Evolutionary conservation across 805 yeast species (phyloP).

Genomic region (Cyberlindnera subsufficiens): DNA sequence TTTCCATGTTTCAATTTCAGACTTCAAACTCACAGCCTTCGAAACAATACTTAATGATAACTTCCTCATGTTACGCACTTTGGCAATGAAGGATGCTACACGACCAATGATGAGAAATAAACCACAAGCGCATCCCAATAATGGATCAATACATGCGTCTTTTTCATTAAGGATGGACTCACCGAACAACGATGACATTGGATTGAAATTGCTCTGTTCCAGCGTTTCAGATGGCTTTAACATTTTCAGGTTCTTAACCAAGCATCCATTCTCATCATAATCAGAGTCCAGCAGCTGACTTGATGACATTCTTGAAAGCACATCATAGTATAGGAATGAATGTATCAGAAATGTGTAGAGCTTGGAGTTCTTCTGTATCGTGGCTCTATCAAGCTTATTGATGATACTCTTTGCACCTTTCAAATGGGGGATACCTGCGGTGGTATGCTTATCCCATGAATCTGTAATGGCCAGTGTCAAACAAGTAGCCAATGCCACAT

Average conservation of each 20-base stretch:
- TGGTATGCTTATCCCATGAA: conserved; percentile 62
- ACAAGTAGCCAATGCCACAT: conserved; percentile 62
- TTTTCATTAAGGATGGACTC: conserved; percentile 4
- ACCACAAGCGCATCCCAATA: conserved; percentile 62
- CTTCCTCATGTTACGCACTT: conserved; percentile 35
- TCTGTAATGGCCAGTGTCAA: conserved; percentile 59
- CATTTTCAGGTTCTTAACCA: conserved; percentile 9
- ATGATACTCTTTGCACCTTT: conserved; percentile 62
- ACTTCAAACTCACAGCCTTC: conserved; percentile 47
- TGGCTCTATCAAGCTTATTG: conserved; percentile 29
- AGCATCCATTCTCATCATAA: conserved; percentile 13
- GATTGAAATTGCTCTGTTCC: neutral
- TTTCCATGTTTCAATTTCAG: conserved; percentile 50
- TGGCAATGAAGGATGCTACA: conserved; percentile 50
- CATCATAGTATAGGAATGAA: conserved; percentile 66
- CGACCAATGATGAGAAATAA: conserved; percentile 59
- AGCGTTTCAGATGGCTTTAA: conserved; percentile 2
- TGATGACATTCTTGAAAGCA: conserved; percentile 59
- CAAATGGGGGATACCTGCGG: conserved; percentile 64
- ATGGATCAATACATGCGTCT: conserved; percentile 44
- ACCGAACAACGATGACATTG: conserved; percentile 2
- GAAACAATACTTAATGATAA: conserved; percentile 45
- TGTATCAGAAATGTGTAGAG: conserved; percentile 25
- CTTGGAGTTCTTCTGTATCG: conserved; percentile 10
- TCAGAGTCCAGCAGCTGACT: conserved; percentile 35